Evolutionary conservation across 2,329 filamentous ascomycete species (phyloP), one percentile per base, ranked within the genome.

Genomic region (Fusarium veterinarium): DNA sequence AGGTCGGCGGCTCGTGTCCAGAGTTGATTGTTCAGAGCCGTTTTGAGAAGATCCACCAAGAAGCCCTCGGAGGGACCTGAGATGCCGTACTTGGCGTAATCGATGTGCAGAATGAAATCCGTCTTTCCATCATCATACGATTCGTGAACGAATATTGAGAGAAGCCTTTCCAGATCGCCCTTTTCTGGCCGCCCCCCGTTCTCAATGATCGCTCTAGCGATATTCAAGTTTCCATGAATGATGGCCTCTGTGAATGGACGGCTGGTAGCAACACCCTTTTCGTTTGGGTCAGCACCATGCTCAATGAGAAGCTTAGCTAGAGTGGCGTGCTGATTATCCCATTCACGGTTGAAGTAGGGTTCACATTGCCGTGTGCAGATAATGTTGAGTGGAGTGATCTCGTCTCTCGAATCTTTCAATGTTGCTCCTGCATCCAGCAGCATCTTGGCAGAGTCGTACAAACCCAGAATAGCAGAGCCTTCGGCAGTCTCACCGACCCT

Each of bases 41-140:
- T 45, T 37, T 70, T 64, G n/a, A 78, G 38, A 19, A 77, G 75
- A 20, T 67, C 57, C 25, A 69, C 49, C 30, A 78, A 49, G 33
- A 75, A 75, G 9, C 57, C 69, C 28, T 77, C 67, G 12, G 76
- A 76, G 37, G 76, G 76, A 6, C 74, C 62, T 37, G 53, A 16
- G 37, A 78, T 78, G n/a, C 38, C 64, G 40, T 76, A 67, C 60
- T 78, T 74, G 46, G 64, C 68, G 41, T 60, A 77, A 53, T 78
- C 75, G 48, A 78, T 53, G 45, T 58, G 56, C 25, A 78, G 55
- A 7, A 77, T 65, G 40, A 72, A 78, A 20, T 71, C 69, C 3
- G 75, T 76, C 56, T 73, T 77, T 41, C 76, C 76, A 23, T 77
- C 75, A 30, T 78, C 76, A 30, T 78, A 78, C 46, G 74, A 68